Evolutionary conservation across 2,329 filamentous ascomycete species (phyloP).

Genomic region (Pezicula rhizophila): DNA sequence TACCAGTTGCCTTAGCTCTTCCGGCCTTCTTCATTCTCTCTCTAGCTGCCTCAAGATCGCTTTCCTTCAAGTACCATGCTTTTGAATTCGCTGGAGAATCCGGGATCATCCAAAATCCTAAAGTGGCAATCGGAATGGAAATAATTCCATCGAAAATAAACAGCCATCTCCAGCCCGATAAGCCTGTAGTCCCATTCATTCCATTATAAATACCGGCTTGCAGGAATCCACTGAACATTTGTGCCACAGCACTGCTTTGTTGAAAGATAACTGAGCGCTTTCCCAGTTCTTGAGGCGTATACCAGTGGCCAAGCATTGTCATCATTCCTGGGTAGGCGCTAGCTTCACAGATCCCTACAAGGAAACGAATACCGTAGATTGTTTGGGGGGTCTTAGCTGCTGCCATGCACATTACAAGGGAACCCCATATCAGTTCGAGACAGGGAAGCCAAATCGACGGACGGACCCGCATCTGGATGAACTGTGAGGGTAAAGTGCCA

Average conservation of each 20-base stretch:
- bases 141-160: slow-evolving; percentile 50
- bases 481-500: slow-evolving; percentile 42
- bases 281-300: slow-evolving; percentile 40
- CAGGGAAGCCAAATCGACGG: slow-evolving; percentile 41
- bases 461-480: slow-evolving; percentile 40
- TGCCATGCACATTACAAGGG: slow-evolving; percentile 28
- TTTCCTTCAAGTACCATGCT: slow-evolving; percentile 39
- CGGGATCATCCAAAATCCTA: slow-evolving; percentile 41
- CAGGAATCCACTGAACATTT: slow-evolving; percentile 42
- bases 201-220: slow-evolving; percentile 43
- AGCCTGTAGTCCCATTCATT: slow-evolving; percentile 39
- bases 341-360: slow-evolving; percentile 42
- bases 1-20: neutral
- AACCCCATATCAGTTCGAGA: slow-evolving; percentile 36
- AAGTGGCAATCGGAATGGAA: slow-evolving; percentile 43
- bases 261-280: slow-evolving; percentile 54
- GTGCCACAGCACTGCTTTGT: neutral
- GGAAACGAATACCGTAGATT: slow-evolving; percentile 31
- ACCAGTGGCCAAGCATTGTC: slow-evolving; percentile 53
- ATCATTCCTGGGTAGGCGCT: slow-evolving; percentile 48
- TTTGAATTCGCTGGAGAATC: slow-evolving; percentile 44
- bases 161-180: slow-evolving; percentile 47
- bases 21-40: neutral
- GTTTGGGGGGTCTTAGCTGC: slow-evolving; percentile 26
- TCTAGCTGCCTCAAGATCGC: neutral